Conservation (phyloP, 345 rosid species). For the Alliaria petiolata region DNA sequence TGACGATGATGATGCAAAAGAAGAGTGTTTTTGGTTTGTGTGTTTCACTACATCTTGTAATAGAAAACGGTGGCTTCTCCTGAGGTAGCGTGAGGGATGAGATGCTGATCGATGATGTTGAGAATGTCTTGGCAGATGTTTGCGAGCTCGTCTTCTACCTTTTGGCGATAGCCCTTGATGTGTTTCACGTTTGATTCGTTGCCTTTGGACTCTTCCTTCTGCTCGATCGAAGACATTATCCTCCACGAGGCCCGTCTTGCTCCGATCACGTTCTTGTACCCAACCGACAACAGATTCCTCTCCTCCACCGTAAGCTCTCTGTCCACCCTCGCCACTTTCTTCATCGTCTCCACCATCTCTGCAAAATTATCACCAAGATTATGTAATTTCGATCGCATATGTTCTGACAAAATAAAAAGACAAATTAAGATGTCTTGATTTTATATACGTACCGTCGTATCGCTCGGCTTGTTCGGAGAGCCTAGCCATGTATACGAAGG, state of each 20-base stretch:
- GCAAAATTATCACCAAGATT: background rate
- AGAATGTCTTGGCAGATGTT: conserved; percentile 83
- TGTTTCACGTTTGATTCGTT: conserved; percentile 81
- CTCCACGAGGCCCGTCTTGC: conserved; percentile 97
- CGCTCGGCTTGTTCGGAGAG: conserved; percentile 97
- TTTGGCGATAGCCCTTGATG: conserved; percentile 73
- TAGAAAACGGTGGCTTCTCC: conserved; percentile 99
- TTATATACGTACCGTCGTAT: conserved; percentile 67
- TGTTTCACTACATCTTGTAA: conserved; percentile 77
- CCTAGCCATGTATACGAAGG: conserved; percentile 87
- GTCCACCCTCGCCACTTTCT: conserved; percentile 70
- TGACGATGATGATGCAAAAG: background rate
- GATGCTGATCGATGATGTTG: conserved; percentile 77
- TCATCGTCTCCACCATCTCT: conserved; percentile 99
- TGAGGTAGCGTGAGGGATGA: conserved; percentile 70
- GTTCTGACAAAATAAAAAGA: background rate
- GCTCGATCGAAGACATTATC: conserved; percentile 96
- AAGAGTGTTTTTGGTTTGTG: background rate
- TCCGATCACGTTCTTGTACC: conserved; percentile 87
- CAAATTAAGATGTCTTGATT: background rate
- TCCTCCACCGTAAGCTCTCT: conserved; percentile 94
- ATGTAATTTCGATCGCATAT: background rate
- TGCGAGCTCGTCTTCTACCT: conserved; percentile 93
- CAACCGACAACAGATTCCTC: conserved; percentile 94
- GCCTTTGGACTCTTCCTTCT: conserved; percentile 92